A percentile compares a stretch with the other conserved stretches of the same genome.
phyloP scores from a whole-genome alignment of 305 asterid species.

The Fraxinus velutina region DNA sequence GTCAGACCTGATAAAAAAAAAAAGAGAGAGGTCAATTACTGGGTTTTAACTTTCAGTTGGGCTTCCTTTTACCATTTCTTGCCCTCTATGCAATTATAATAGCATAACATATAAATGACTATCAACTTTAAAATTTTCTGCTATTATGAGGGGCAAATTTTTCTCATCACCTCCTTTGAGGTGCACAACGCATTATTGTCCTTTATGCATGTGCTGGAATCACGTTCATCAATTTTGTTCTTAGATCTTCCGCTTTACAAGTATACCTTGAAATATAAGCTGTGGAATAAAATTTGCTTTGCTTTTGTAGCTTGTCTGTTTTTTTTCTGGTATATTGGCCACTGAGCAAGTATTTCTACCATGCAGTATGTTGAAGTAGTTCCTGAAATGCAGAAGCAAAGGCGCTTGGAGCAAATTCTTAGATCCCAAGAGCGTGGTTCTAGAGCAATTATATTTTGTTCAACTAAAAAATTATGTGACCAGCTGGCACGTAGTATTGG shows the following conservation, averaged over 20 bases:
- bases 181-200: background rate
- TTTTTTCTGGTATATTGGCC: background rate
- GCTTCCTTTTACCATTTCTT: background rate
- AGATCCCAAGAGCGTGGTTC: constrained; percentile 90
- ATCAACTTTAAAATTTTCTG: background rate
- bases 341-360: background rate
- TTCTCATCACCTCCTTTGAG: background rate
- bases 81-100: background rate
- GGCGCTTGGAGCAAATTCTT: constrained; percentile 90
- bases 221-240: background rate
- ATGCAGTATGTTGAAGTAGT: constrained; percentile 83
- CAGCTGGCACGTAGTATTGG: constrained; percentile 76
- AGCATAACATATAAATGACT: background rate
- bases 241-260: background rate
- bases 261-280: background rate
- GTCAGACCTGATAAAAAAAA: background rate
- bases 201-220: background rate
- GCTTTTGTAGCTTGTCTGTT: background rate
- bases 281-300: background rate
- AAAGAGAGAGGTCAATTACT: background rate
- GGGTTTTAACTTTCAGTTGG: background rate
- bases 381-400: constrained; percentile 89
- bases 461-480: constrained; percentile 90
- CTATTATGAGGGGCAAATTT: background rate
- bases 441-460: constrained; percentile 74